Percentiles rank a stretch among this genome's conserved stretches.
Conservation (phyloP, 768 basidiomycete species). For the Tricholoma flavovirens region DNA sequence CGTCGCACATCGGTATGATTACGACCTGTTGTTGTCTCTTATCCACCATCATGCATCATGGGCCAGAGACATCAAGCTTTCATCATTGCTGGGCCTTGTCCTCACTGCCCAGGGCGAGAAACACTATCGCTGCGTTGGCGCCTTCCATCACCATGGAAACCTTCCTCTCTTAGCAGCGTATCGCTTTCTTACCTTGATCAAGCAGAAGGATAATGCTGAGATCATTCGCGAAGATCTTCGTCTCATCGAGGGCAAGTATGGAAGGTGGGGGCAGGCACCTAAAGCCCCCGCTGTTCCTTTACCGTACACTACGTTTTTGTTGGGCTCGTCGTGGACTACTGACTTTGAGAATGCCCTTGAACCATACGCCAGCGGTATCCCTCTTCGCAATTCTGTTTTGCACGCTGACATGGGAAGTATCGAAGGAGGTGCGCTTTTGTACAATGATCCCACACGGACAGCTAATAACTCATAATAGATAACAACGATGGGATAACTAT, state of each 20-base stretch:
- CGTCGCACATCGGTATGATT: too few relatives aligned
- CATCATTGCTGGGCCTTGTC: slow-evolving; percentile 32
- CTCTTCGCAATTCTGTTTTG: slow-evolving; percentile 14
- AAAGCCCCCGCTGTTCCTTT: slow-evolving; percentile 22
- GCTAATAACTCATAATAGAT: slow-evolving; percentile 11
- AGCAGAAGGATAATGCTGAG: slow-evolving; percentile 29
- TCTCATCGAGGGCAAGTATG: slow-evolving; percentile 26
- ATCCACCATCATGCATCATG: too few relatives aligned
- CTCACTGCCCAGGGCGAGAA: slow-evolving; percentile 15
- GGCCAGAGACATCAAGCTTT: slow-evolving; percentile 38
- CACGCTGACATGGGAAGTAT: slow-evolving; percentile 19
- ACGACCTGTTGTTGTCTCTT: too few relatives aligned
- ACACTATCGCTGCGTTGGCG: slow-evolving; percentile 37
- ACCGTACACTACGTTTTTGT: slow-evolving; percentile 25
- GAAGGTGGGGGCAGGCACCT: slow-evolving; percentile 11
- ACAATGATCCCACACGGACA: too few relatives aligned
- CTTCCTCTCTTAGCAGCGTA: slow-evolving; percentile 25
- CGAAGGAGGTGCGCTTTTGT: slow-evolving; percentile 17
- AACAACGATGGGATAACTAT: slow-evolving; percentile 27
- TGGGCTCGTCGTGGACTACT: slow-evolving; percentile 24
- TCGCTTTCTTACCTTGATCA: slow-evolving; percentile 29
- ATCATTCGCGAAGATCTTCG: slow-evolving; percentile 32
- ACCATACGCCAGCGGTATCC: slow-evolving; percentile 11
- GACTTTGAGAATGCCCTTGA: slow-evolving; percentile 18
- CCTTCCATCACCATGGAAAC: slow-evolving; percentile 31